Conservation (phyloP, 306 rosid species). For the Carpinus viminea region DNA sequence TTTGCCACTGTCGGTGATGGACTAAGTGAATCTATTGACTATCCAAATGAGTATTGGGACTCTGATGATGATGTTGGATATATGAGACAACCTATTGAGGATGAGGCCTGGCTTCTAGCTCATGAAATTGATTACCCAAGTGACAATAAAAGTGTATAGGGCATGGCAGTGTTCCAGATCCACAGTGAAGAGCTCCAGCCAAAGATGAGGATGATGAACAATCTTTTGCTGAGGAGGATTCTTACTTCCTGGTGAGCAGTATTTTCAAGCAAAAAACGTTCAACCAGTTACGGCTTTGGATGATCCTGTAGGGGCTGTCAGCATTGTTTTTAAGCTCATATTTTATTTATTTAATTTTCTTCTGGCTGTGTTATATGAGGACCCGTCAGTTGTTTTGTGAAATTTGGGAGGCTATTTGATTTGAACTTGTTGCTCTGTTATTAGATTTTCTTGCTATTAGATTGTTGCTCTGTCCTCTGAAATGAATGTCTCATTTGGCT, state of each 20-base stretch:
- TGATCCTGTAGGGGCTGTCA: conserved; percentile 62
- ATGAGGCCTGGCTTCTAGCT: conserved; percentile 98
- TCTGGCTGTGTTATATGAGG: no score
- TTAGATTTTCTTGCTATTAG: no score
- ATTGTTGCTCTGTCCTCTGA: no score
- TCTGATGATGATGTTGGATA: conserved; percentile 96
- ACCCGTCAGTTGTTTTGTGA: no score
- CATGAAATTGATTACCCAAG: conserved; percentile 99
- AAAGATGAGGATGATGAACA: conserved; percentile 95
- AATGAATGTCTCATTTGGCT: no score
- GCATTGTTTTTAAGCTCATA: conserved; percentile 15
- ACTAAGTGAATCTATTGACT: conserved; percentile 83
- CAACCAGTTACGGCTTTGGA: conserved; percentile 64
- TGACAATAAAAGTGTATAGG: conserved; percentile 89
- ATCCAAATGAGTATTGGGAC: conserved; percentile 96
- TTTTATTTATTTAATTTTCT: no score
- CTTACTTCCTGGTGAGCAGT: conserved; percentile 89
- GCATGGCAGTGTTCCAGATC: conserved; percentile 85
- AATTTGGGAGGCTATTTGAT: no score
- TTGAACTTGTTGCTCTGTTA: no score
- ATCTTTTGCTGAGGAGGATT: conserved; percentile 96
- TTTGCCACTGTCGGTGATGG: conserved; percentile 97
- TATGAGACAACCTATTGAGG: conserved; percentile 98
- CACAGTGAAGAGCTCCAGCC: conserved; percentile 66
- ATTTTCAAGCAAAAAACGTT: conserved; percentile 66